These are phyloP conservation scores for Leccinum truebloodii DNA, from an alignment of 768 basidiomycete genomes.

Conservation along the genomic window DNA sequence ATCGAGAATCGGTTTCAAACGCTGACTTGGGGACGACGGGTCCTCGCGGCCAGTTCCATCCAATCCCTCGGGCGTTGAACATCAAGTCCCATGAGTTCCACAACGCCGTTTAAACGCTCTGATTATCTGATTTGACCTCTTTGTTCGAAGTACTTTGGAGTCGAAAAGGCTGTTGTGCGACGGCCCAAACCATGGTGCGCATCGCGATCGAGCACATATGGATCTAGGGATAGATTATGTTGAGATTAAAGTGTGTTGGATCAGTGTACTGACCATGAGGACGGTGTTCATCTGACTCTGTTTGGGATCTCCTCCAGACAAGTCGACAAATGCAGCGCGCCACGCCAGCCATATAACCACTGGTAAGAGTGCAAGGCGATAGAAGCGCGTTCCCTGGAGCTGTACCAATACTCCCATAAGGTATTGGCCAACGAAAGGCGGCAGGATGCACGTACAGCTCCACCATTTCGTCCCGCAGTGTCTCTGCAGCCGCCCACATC, in stretches of 20 bases:
- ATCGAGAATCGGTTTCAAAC: conserved; percentile 14
- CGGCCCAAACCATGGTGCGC: conserved; percentile 23
- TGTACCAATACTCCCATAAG: conserved; percentile 53
- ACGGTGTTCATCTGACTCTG: conserved; percentile 16
- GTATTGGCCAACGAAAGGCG: conserved; percentile 49
- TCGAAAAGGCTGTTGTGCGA: conserved; percentile 14
- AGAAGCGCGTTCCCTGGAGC: conserved; percentile 37
- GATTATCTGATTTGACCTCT: not conserved
- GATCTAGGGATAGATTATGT: conserved; percentile 6
- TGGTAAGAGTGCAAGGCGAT: conserved; percentile 53
- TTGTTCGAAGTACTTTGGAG: not conserved
- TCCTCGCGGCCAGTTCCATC: conserved; percentile 30
- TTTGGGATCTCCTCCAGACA: conserved; percentile 20
- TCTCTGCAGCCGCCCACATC: too few species aligned
- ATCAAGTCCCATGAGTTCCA: conserved; percentile 33
- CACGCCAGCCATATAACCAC: conserved; percentile 46
- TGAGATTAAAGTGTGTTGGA: not conserved
- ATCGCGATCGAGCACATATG: conserved; percentile 18
- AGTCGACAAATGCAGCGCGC: conserved; percentile 34
- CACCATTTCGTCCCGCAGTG: too few species aligned
- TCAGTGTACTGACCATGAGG: conserved; percentile 21
- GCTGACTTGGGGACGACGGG: conserved; percentile 16
- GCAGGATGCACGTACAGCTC: conserved; percentile 36
- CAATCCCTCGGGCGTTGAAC: conserved; percentile 27
- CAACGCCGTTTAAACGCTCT: conserved; percentile 12